These are phyloP conservation scores for Cicer yamashitae DNA, from an alignment of 306 rosid genomes.

Conservation along the genomic window DNA sequence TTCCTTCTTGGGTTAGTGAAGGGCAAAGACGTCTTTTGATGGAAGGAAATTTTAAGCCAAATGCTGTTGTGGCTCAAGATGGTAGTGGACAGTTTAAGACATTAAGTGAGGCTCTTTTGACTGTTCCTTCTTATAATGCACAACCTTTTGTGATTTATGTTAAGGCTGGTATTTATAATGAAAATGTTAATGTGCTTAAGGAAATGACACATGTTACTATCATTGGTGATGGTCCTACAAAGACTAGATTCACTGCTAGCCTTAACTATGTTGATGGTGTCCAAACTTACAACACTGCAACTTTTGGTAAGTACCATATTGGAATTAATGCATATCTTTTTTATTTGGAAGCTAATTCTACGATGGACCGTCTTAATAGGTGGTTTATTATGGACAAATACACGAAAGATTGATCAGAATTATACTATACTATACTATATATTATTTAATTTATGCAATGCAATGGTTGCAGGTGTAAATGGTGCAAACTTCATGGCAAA, in stretches of 20 bases:
- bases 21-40: constrained; percentile 46
- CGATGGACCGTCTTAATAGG: too few species aligned
- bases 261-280: constrained; percentile 57
- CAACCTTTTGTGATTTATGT: constrained; percentile 68
- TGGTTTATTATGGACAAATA: too few species aligned
- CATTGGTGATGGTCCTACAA: constrained; percentile 80
- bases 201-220: constrained; percentile 55
- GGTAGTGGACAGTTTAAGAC: constrained; percentile 69
- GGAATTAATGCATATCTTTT: neutral
- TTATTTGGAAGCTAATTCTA: too few species aligned
- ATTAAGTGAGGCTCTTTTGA: constrained; percentile 60
- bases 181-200: constrained; percentile 47
- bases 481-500: constrained; percentile 70
- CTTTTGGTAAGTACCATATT: constrained; percentile 59
- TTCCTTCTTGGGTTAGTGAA: constrained; percentile 57
- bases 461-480: constrained; percentile 50
- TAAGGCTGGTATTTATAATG: constrained; percentile 68
- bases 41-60: constrained; percentile 31
- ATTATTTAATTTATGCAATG: too few species aligned
- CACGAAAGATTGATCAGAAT: too few species aligned
- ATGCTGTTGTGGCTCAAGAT: constrained; percentile 70
- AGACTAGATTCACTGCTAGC: constrained; percentile 59
- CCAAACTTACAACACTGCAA: constrained; percentile 60
- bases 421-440: too few species aligned
- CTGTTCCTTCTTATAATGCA: constrained; percentile 52